Evolutionary conservation across 495 filamentous ascomycete genomes (phyloP), one percentile per base, ranked within the genome.

Genomic region (Neurospora sp.): DNA sequence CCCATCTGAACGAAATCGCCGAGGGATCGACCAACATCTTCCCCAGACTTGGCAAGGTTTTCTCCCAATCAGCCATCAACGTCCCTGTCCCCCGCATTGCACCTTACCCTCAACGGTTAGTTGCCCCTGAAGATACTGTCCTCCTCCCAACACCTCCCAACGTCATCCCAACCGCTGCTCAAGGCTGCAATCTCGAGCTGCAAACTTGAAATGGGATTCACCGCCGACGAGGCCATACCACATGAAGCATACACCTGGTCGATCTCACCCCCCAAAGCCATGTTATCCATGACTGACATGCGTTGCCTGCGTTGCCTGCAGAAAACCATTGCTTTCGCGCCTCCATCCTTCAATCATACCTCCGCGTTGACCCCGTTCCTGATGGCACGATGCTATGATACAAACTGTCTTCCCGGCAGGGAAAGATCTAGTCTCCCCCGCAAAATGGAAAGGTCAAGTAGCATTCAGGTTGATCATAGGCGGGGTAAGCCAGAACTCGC

Each of bases 11-110:
- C 48, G 48, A 59, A 69, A 66, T 36, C 48, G 24, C 73, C 73
- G 73, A 74, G 73, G 73, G 42, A 71, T 66, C 39, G 34, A 37
- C 43, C 37, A 59, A 70, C 69, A 59, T 54, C 69, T 73, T 48
- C 72, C 69, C 72, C 59, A 54, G 62, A 62, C 45, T 73, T 24
- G 69, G 34, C 72, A 74, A 62, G 45, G 45, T 24, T 37, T 70
- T 43, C 19, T 24, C 72, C 69, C 73, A 74, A 66, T 31, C 38
- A 59, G 21, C 48, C 48, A 21, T 59, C 48, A 28, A 59, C 21
- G 48, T 59, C 21, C 21, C 48, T 59, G 48, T 15, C 21, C 48
- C 48, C 48, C 48, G 48, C 21, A 59, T 59, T 59, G 21, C 48
- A 28, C 48, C 11, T 59, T 59, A 59, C 48, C 21, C 48, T 59